Base-by-base conservation (phyloP, 108 stramenopile genomes). In the Chaetoceros tenuissimus region DNA sequence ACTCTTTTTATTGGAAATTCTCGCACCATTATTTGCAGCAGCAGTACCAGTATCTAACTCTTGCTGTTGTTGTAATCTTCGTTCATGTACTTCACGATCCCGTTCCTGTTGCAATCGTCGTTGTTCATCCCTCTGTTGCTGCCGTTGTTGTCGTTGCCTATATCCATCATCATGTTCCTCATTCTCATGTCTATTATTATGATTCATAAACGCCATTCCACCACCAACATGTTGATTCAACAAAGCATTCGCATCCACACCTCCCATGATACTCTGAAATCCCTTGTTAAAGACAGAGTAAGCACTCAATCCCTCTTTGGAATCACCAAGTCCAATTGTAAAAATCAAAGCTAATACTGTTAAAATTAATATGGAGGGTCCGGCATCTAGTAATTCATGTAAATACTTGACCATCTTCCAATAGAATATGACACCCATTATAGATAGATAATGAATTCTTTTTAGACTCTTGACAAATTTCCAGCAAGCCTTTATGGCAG, bases 271-370 rank as follows among this genome's bases (percentile, higher is more conserved):
- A 47, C 82, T 69, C 55, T 72, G 69, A 65, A 85, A 75, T 2
- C 89, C 85, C 10, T 82, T 69, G 78, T 92, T 92, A 55, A 92
- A 92, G 1, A 87, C 89, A 27, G 74, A 60, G 47, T 92, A 92
- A 1, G 89, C 89, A 18, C 75, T 79, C 10, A 87, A 47, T 0
- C 27, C 44, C 1, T 80, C 73, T 10, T 67, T 74, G 8, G 67
- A 73, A 25, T 69, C 61, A n/a, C 81, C 73, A 59, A 87, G 55
- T 18, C 89, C 89, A 43, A 85, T 57, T 0, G 89, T 85, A 65
- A 85, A 87, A 49, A 92, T 79, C 3, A 68, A 24, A 19, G 56
- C 29, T 17, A 85, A 40, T 0, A 63, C 64, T 1, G 84, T 87
- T 1, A 70, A 7, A 22, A 92, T 83, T 13, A 92, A 20, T 3